phyloP scores from a whole-genome alignment of 2,329 filamentous ascomycete genomes.

The Aureobasidium sp. region DNA sequence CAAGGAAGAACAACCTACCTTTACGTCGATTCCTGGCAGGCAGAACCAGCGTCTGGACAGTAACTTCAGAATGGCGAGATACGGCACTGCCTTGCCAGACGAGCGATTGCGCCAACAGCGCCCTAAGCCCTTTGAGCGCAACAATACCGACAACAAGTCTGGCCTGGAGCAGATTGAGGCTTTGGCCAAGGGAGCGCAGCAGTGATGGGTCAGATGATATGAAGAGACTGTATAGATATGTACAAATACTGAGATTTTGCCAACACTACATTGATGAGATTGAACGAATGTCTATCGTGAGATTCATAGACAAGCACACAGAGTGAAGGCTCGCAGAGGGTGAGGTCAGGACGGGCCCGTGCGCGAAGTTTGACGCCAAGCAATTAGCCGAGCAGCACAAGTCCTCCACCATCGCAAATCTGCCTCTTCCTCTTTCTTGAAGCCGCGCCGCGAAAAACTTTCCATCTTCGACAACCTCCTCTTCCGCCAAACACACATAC shows the following conservation, averaged over 20 bases:
- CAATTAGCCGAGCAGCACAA: slow-evolving; percentile 2
- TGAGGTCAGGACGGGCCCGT: not conserved
- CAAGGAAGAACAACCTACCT: not conserved
- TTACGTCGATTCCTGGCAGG: not conserved
- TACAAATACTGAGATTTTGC: slow-evolving; percentile 4
- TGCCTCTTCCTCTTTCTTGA: not conserved
- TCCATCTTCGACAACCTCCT: slow-evolving; percentile 11
- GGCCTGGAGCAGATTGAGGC: slow-evolving; percentile 10
- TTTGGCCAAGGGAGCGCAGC: not conserved
- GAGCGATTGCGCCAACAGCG: slow-evolving; percentile 16
- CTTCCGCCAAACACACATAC: slow-evolving; percentile 20
- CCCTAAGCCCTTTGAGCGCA: slow-evolving; percentile 21
- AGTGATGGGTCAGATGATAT: not conserved
- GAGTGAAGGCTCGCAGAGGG: not conserved
- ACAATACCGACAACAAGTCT: slow-evolving; percentile 12
- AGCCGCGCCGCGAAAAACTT: slow-evolving; percentile 10
- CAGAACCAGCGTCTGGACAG: not conserved
- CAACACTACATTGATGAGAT: not conserved
- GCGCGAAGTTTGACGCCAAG: not conserved
- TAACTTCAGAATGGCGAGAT: slow-evolving; percentile 18
- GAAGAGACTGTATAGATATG: slow-evolving; percentile 6
- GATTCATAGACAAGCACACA: no score
- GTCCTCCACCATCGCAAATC: not conserved
- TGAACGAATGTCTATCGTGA: not conserved
- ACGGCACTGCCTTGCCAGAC: slow-evolving; percentile 22